phyloP scores from a whole-genome alignment of 352 stramenopile genomes.

The Globisporangium lucens region DNA sequence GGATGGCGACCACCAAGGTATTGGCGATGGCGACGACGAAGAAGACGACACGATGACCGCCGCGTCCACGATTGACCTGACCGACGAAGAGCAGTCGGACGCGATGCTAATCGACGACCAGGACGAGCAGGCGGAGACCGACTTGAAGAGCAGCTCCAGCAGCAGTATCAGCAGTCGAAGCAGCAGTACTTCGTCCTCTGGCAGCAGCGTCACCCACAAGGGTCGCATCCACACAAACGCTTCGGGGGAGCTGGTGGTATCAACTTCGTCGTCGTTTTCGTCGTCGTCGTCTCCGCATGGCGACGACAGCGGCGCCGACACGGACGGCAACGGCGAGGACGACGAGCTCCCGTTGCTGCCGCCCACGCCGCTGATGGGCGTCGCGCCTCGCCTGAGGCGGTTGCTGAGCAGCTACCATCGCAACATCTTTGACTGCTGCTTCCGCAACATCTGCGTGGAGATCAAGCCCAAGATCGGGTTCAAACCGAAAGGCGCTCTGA shows the following conservation, averaged over 20 bases:
- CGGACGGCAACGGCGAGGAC: constrained; percentile 18
- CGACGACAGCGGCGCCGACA: constrained; percentile 11
- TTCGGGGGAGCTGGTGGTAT: not conserved
- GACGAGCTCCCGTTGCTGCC: constrained; percentile 18
- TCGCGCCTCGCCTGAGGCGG: constrained; percentile 19
- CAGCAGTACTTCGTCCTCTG: not conserved
- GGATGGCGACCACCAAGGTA: constrained; percentile 5
- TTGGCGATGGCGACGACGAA: constrained; percentile 16
- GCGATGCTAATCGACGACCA: constrained; percentile 10
- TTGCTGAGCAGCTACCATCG: constrained; percentile 36
- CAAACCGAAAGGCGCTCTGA: constrained; percentile 51
- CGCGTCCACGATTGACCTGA: constrained; percentile 28
- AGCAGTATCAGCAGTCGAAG: not conserved
- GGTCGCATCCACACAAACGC: not conserved
- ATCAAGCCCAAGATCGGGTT: constrained; percentile 88
- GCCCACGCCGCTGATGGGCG: constrained; percentile 3
- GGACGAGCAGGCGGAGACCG: not conserved
- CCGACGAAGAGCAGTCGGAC: constrained; percentile 32
- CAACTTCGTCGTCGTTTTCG: not conserved
- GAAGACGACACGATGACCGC: constrained; percentile 18
- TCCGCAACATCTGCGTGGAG: constrained; percentile 84
- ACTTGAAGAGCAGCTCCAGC: not conserved
- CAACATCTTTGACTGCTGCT: constrained; percentile 84
- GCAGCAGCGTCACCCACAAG: not conserved
- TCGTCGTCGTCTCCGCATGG: not conserved